A percentile compares a stretch with the other conserved stretches of the same genome.
These are phyloP conservation scores for Lasiosphaeria hispida DNA, from an alignment of 495 filamentous ascomycete species.

Conservation along the genomic window DNA sequence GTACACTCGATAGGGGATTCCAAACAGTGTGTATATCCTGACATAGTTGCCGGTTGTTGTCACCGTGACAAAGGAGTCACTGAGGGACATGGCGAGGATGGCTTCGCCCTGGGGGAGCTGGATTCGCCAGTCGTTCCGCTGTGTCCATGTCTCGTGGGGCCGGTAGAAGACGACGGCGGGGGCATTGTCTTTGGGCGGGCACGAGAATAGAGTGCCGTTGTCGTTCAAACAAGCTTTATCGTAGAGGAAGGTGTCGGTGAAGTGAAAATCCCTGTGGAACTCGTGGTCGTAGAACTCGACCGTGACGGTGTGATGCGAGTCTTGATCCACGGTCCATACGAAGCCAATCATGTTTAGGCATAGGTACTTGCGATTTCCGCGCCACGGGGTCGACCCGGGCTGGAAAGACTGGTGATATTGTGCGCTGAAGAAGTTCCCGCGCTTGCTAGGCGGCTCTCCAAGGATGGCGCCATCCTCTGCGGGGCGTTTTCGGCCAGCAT, in stretches of 20 bases:
- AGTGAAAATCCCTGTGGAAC: conserved; percentile 89
- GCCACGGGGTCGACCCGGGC: conserved; percentile 92
- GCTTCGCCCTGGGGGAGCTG: conserved; percentile 76
- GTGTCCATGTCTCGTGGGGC: conserved; percentile 95
- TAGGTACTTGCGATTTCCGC: conserved; percentile 87
- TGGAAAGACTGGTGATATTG: conserved; percentile 81
- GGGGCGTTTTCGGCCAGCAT: conserved; percentile 64
- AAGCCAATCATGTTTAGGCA: conserved; percentile 90
- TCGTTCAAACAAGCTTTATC: conserved; percentile 92
- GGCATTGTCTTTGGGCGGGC: conserved; percentile 62
- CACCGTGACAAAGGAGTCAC: conserved; percentile 84
- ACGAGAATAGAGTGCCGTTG: conserved; percentile 82
- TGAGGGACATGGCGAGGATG: conserved; percentile 83
- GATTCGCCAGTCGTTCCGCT: conserved; percentile 86
- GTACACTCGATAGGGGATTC: conserved; percentile 82
- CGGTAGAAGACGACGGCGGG: conserved; percentile 91
- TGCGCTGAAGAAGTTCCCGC: conserved; percentile 57
- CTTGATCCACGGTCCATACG: conserved; percentile 96
- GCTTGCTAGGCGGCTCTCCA: conserved; percentile 40
- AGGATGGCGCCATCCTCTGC: conserved; percentile 45
- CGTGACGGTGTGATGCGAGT: conserved; percentile 90
- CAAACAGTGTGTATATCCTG: conserved; percentile 88
- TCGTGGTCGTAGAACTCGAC: conserved; percentile 97
- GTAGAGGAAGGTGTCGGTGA: conserved; percentile 91
- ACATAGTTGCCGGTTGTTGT: conserved; percentile 84